phyloP scores from a whole-genome alignment of 108 stramenopile species.

The Nannochloropsis oceanica region DNA sequence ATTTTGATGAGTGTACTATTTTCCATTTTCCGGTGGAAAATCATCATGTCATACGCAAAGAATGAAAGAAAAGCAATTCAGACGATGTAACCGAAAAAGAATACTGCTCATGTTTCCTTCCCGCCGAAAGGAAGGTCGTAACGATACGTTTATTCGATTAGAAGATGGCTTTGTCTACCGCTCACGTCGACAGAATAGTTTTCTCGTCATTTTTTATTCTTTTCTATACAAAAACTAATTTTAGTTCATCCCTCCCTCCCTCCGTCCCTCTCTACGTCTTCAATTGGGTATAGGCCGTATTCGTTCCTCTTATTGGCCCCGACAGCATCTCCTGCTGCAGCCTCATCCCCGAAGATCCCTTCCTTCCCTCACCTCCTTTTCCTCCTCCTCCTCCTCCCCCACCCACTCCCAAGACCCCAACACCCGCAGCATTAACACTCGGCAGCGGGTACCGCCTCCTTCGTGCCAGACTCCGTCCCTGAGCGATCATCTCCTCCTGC shows the following conservation, averaged over 20 bases:
- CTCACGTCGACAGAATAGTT: too few species aligned
- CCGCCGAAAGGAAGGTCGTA: too few species aligned
- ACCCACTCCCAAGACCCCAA: too few species aligned
- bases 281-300: background rate
- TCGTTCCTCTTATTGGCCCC: background rate
- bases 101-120: too few species aligned
- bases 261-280: background rate
- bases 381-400: background rate
- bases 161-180: too few species aligned
- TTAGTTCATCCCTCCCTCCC: background rate
- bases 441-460: background rate
- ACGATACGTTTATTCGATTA: too few species aligned
- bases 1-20: too few species aligned
- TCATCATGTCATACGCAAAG: too few species aligned
- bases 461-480: background rate
- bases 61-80: too few species aligned
- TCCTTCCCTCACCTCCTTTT: background rate
- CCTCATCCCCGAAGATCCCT: background rate
- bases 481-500: background rate
- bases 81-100: too few species aligned
- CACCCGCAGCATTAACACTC: background rate
- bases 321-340: background rate
- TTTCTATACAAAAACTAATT: background rate
- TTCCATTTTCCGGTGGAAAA: too few species aligned
- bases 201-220: background rate